Evolutionary conservation across 2,329 filamentous ascomycete genomes (phyloP), one percentile per base, ranked within the genome.

Genomic region (Pseudopyricularia cyperi): DNA sequence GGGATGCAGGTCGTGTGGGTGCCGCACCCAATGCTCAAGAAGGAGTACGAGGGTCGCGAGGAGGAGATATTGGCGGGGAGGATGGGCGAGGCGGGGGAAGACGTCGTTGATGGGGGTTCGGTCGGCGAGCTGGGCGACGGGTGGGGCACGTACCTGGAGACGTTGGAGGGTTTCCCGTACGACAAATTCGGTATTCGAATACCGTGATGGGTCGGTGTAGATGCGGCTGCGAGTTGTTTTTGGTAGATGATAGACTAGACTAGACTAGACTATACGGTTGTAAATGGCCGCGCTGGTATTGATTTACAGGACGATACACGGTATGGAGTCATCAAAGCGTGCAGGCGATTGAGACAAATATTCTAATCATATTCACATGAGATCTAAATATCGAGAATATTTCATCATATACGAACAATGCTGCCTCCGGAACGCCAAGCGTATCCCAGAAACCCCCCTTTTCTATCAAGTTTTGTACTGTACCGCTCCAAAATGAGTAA

Each of bases 1-100:
- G 91, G 91, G 0, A 97, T 97, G 91, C 82, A 91, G 58, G 89
- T 94, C 12, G 75, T 95, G 1, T 98, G 93, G 93, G 85, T 82
- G 59, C 93, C 93, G 24, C 89, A 97, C 68, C 79, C 82, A 1
- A 87, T 80, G 62, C 70, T 98, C 51, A 74, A 85, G 68, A 72
- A 79, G 51, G 87, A 91, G 65, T 95, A 87, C 60, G 71, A 73
- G 39, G 89, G 86, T 1, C 76, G 83, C 44, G 89, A 95, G 70
- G 76, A 76, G 11, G 80, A 89, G 63, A 88, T 98, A 3, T 70
- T 98, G 22, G 91, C 93, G 0, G 93, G 90, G 0, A 70, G 81
- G 59, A 89, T 85, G 24, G 87, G 86, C 1, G 81, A 85, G 68
- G 84, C 76, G 0, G 76, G 75, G 12, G 68, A 67, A 1, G 50